phyloP scores from a whole-genome alignment of 2,329 filamentous ascomycete genomes.

The Aspergillus neoniger region DNA sequence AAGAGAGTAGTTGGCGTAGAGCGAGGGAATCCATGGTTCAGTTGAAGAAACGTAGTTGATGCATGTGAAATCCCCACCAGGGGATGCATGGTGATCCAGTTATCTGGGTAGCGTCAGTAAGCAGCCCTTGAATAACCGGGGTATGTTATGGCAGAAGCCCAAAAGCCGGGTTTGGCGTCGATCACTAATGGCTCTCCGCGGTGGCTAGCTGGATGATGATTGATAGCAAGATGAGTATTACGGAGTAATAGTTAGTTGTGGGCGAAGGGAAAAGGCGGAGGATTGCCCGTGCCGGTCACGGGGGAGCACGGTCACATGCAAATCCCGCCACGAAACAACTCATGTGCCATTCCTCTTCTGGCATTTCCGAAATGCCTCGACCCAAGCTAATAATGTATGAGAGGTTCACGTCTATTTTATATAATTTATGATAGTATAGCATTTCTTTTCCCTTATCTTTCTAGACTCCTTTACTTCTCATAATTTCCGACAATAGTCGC shows the following conservation, averaged over 20 bases:
- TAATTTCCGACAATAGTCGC: slow-evolving; percentile 67
- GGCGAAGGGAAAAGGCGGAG: no score
- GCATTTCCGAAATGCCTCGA: no score
- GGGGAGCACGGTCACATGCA: no score
- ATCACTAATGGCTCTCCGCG: background rate
- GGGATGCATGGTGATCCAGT: slow-evolving; percentile 4
- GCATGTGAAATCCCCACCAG: slow-evolving; percentile 15
- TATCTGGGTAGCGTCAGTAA: slow-evolving; percentile 1
- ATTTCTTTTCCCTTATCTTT: no score
- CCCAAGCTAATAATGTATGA: no score
- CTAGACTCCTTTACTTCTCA: slow-evolving; percentile 20
- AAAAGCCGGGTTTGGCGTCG: background rate
- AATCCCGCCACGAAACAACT: no score
- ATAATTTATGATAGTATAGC: no score
- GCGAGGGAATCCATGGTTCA: slow-evolving; percentile 2
- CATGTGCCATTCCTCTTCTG: no score
- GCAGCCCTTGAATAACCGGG: background rate
- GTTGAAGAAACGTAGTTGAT: background rate
- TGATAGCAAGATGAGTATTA: background rate
- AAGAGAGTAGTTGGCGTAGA: background rate
- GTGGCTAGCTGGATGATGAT: no score
- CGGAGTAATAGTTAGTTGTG: background rate
- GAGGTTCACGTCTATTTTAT: no score
- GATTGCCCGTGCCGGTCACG: no score
- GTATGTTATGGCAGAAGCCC: background rate